Conservation (phyloP, 495 filamentous ascomycete species). For the Penicillium canariense region DNA sequence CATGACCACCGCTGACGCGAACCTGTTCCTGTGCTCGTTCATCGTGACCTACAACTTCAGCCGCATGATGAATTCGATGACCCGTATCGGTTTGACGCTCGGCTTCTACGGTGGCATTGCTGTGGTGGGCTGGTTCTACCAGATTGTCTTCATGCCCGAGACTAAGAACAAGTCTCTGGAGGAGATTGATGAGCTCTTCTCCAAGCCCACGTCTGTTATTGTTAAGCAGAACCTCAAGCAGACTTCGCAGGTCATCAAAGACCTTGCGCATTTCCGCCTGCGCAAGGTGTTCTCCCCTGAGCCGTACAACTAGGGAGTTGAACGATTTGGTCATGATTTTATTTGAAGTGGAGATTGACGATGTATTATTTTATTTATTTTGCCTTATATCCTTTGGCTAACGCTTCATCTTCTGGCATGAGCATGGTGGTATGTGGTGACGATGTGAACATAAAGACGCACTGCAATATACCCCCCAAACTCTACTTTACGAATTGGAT, state of each 20-base stretch:
- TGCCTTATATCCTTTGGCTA: background rate
- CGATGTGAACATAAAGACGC: too few species aligned
- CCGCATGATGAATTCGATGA: slow-evolving; percentile 56
- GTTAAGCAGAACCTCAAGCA: slow-evolving; percentile 49
- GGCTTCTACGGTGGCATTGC: slow-evolving; percentile 64
- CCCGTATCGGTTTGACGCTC: slow-evolving; percentile 53
- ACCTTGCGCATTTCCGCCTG: slow-evolving; percentile 30
- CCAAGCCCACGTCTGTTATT: slow-evolving; percentile 52
- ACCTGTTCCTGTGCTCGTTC: slow-evolving; percentile 58
- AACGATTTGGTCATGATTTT: background rate
- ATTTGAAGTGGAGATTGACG: too few species aligned
- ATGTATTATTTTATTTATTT: background rate
- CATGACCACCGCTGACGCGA: slow-evolving; percentile 56
- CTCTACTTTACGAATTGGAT: background rate
- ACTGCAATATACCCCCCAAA: slow-evolving; percentile 17
- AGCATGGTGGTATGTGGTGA: slow-evolving; percentile 12
- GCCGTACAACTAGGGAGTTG: slow-evolving; percentile 14
- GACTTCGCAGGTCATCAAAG: slow-evolving; percentile 31
- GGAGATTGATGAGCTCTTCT: slow-evolving; percentile 60
- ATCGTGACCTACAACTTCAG: slow-evolving; percentile 65
- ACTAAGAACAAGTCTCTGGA: slow-evolving; percentile 63
- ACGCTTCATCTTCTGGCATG: slow-evolving; percentile 1
- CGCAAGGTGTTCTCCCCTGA: slow-evolving; percentile 37
- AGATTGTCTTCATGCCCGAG: slow-evolving; percentile 62
- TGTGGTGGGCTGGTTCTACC: slow-evolving; percentile 55